phyloP scores from a whole-genome alignment of 75 land plant genomes.

The Cunninghamia lanceolata region DNA sequence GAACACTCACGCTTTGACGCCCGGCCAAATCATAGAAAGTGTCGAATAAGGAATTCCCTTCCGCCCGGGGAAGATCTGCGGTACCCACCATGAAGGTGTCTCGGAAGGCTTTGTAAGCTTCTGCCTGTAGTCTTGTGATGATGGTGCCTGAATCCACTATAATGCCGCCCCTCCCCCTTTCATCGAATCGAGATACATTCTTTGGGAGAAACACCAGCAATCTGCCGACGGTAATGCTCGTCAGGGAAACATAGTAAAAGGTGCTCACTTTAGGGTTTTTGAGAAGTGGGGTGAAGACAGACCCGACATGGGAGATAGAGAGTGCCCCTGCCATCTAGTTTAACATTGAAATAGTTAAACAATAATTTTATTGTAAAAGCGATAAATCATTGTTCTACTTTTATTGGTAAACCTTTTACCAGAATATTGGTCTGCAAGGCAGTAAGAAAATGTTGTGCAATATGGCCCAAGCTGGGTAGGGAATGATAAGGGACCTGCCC shows the following conservation, averaged over 20 bases:
- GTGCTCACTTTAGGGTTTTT: conserved; percentile 55
- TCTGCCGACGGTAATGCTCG: conserved; percentile 68
- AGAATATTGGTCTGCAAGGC: conserved; percentile 45
- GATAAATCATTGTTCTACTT: too few relatives aligned
- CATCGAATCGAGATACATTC: conserved; percentile 24
- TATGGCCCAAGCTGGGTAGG: conserved; percentile 55
- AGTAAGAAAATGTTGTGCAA: conserved; percentile 59
- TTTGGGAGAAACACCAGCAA: conserved; percentile 43
- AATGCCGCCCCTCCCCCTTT: conserved; percentile 51
- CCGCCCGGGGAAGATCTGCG: conserved; percentile 28
- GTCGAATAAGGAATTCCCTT: conserved; percentile 59
- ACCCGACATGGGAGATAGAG: too few relatives aligned
- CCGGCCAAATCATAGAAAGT: conserved; percentile 63
- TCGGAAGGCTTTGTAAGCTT: conserved; percentile 54
- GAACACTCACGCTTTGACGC: conserved; percentile 41
- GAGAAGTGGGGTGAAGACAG: too few relatives aligned
- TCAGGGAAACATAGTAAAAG: conserved; percentile 76
- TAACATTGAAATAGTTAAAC: too few relatives aligned
- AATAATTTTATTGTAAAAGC: too few relatives aligned
- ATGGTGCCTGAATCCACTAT: conserved; percentile 80
- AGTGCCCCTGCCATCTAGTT: too few relatives aligned
- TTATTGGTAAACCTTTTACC: too few relatives aligned
- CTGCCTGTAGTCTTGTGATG: conserved; percentile 54
- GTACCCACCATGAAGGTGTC: conserved; percentile 46
- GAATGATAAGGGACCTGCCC: too few relatives aligned